Conservation (phyloP, 2,329 filamentous ascomycete species). For the Camillea tinctor region DNA sequence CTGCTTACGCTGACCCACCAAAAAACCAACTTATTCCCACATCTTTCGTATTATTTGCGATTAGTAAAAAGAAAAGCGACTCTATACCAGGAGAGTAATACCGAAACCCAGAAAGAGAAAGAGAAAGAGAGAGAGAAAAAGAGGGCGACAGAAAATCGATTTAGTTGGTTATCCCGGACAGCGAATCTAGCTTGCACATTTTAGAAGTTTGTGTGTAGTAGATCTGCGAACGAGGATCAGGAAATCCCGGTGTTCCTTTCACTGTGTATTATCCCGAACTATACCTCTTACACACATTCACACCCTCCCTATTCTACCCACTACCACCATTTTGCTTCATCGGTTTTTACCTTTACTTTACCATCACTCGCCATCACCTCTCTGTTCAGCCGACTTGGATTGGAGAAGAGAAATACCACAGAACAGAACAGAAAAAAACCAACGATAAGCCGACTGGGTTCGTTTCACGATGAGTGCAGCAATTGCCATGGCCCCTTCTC, state of each 20-base stretch:
- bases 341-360: too few species aligned
- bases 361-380: too few species aligned
- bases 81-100: background rate
- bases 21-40: background rate
- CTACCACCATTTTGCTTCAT: background rate
- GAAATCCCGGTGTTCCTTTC: background rate
- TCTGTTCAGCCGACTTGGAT: background rate
- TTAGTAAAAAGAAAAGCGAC: background rate
- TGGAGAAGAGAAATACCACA: background rate
- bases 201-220: background rate
- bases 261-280: background rate
- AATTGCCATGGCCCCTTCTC: constrained; percentile 67
- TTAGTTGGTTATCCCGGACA: background rate
- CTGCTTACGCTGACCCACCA: background rate
- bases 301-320: background rate
- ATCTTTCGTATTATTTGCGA: background rate
- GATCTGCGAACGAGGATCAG: background rate
- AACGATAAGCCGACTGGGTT: constrained; percentile 22
- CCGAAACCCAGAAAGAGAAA: too few species aligned
- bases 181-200: background rate
- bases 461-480: constrained; percentile 61
- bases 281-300: background rate
- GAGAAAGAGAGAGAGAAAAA: background rate
- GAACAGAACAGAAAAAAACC: constrained; percentile 8
- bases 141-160: background rate